These are phyloP conservation scores for Calocybe gangraenosa DNA, from an alignment of 768 basidiomycete species.

Conservation along the genomic window DNA sequence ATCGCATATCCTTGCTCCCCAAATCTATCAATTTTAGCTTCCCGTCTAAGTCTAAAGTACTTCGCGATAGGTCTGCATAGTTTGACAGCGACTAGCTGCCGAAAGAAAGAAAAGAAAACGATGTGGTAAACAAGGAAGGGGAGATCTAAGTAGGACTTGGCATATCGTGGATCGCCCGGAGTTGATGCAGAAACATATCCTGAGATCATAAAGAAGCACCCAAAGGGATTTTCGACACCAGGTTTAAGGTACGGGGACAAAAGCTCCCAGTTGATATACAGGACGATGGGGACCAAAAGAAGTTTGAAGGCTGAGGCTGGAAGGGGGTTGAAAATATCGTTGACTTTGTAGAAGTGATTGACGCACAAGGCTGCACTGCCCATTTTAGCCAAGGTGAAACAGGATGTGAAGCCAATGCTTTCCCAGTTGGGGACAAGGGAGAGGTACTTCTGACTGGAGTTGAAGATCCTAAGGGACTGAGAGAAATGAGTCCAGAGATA, in stretches of 20 bases:
- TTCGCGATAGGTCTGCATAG: slow-evolving; percentile 65
- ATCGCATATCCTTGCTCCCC: slow-evolving; percentile 90
- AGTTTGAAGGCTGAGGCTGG: slow-evolving; percentile 65
- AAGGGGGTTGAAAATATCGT: not conserved
- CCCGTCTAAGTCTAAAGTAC: slow-evolving; percentile 63
- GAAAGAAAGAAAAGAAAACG: slow-evolving; percentile 84
- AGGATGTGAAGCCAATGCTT: slow-evolving; percentile 11
- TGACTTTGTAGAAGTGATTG: not conserved
- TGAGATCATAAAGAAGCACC: slow-evolving; percentile 66
- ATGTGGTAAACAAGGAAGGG: slow-evolving; percentile 80
- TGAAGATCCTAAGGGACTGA: slow-evolving; percentile 37
- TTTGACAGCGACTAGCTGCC: slow-evolving; percentile 68
- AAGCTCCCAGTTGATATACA: slow-evolving; percentile 65
- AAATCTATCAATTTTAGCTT: slow-evolving; percentile 73
- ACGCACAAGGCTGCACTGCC: slow-evolving; percentile 71
- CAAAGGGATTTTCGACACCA: slow-evolving; percentile 66
- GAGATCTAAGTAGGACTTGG: slow-evolving; percentile 72
- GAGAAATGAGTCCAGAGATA: slow-evolving; percentile 10
- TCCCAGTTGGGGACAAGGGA: slow-evolving; percentile 19
- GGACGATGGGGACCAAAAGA: slow-evolving; percentile 52
- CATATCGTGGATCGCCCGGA: slow-evolving; percentile 55
- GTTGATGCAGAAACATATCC: slow-evolving; percentile 50
- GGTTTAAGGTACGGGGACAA: slow-evolving; percentile 40
- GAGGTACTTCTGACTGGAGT: slow-evolving; percentile 33
- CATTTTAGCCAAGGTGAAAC: slow-evolving; percentile 54